A percentile compares a stretch with the other conserved stretches of the same genome.
Evolutionary conservation across 345 rosid species (phyloP).

Genomic region (Eucalyptus sideroxylon): DNA sequence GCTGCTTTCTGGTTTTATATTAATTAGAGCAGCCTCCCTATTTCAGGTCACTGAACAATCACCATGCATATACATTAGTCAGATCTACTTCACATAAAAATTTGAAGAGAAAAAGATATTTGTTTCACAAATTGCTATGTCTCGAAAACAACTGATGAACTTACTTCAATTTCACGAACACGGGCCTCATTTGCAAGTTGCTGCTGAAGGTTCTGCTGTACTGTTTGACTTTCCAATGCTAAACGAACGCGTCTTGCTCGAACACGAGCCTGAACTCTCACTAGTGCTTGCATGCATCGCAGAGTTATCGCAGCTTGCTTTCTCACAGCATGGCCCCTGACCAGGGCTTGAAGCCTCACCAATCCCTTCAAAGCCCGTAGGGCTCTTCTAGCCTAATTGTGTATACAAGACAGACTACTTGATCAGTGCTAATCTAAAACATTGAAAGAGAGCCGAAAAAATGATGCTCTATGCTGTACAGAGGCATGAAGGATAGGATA

Average conservation of each 20-base stretch:
- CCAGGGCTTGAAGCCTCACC: slow-evolving; percentile 97
- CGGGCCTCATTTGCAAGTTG: slow-evolving; percentile 68
- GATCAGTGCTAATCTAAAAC: neutral
- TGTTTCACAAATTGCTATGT: neutral
- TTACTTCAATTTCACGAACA: slow-evolving; percentile 91
- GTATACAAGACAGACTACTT: neutral
- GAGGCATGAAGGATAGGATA: neutral
- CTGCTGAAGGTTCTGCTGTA: slow-evolving; percentile 66
- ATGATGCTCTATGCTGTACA: neutral
- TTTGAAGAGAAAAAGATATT: neutral
- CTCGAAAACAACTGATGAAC: neutral
- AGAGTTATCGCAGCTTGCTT: slow-evolving; percentile 99
- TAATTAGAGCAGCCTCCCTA: neutral
- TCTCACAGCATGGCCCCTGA: slow-evolving; percentile 97
- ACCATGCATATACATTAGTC: neutral
- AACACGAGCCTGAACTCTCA: slow-evolving; percentile 98
- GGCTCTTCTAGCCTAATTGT: slow-evolving; percentile 88
- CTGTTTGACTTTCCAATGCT: slow-evolving; percentile 80
- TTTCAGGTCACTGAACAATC: neutral
- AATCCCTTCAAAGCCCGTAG: slow-evolving; percentile 93
- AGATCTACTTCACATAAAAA: neutral
- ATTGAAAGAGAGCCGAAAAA: neutral
- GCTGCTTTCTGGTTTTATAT: neutral
- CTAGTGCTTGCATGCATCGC: slow-evolving; percentile 99
- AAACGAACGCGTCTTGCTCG: slow-evolving; percentile 96